These are phyloP conservation scores for Coprinopsis cinerea DNA, from an alignment of 768 basidiomycete genomes.

Conservation along the genomic window DNA sequence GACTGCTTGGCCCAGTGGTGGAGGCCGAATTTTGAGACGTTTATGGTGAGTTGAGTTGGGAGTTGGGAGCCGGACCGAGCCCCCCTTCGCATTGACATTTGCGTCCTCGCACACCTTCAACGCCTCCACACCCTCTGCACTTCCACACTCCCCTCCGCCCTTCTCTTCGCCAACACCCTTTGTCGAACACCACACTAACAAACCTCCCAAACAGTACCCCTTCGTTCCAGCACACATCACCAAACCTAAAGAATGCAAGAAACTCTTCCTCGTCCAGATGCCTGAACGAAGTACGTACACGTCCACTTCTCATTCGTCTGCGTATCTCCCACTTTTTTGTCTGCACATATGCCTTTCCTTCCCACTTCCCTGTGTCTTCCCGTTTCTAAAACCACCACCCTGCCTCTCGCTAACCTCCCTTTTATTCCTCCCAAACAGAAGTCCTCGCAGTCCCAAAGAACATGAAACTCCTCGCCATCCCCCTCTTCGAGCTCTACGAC, in stretches of 20 bases:
- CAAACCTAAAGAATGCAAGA: conserved; percentile 98
- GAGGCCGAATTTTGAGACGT: conserved; percentile 97
- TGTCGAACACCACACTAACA: neutral
- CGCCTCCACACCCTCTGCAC: too few species aligned
- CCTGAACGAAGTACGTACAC: conserved; percentile 78
- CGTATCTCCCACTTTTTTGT: neutral
- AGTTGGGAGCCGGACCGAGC: neutral
- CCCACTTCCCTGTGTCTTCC: neutral
- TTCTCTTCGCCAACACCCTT: neutral
- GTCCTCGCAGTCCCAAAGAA: conserved; percentile 96
- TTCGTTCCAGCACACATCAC: conserved; percentile 94
- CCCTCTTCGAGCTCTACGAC: conserved; percentile 95
- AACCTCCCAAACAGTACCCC: conserved; percentile 57
- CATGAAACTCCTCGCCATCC: conserved; percentile 97
- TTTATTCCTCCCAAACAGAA: too few species aligned
- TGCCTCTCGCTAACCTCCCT: too few species aligned
- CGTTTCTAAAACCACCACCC: neutral
- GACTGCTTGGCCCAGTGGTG: conserved; percentile 99
- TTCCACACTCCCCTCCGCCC: neutral
- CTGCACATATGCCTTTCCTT: neutral
- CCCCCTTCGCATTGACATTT: too few species aligned
- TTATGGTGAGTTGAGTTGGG: conserved; percentile 69
- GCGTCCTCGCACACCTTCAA: too few species aligned
- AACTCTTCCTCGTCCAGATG: conserved; percentile 91
- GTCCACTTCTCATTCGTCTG: neutral